Conservation (phyloP, 1,284 basidiomycete species). For the Puccinia triticina region DNA sequence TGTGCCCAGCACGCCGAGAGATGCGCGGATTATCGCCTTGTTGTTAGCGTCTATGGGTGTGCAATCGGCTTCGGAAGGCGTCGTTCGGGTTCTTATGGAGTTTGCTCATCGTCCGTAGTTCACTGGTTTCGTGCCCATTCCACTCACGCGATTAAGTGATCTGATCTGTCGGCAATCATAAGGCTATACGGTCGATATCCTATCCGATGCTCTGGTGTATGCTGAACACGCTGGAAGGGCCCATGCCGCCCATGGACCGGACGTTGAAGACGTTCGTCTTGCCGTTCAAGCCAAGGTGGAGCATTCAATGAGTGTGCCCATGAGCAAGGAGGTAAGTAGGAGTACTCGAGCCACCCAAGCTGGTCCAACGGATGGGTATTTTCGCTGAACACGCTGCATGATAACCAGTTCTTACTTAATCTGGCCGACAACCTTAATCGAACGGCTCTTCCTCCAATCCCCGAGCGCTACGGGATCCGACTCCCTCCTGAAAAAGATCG, state of each 20-base stretch:
- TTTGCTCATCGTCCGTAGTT: conserved; percentile 75
- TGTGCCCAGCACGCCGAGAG: conserved; percentile 67
- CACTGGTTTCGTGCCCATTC: conserved; percentile 19
- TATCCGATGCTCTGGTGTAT: conserved; percentile 86
- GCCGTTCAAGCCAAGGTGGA: conserved; percentile 91
- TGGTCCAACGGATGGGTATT: not conserved
- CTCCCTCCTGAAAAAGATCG: conserved; percentile 80
- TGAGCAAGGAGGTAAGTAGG: conserved; percentile 83
- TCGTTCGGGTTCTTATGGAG: conserved; percentile 91
- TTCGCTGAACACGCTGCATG: not conserved
- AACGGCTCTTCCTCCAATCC: conserved; percentile 82
- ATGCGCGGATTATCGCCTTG: conserved; percentile 87
- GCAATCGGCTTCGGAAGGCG: conserved; percentile 88
- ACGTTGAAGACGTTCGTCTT: conserved; percentile 85
- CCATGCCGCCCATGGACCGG: conserved; percentile 67
- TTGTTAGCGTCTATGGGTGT: conserved; percentile 92
- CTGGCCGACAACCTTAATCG: conserved; percentile 89
- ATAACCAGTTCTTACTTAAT: conserved; percentile 76
- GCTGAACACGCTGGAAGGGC: conserved; percentile 85
- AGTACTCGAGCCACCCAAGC: conserved; percentile 9
- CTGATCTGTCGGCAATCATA: conserved; percentile 35
- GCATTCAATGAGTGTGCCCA: conserved; percentile 88
- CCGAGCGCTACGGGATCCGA: conserved; percentile 92
- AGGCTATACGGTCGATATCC: conserved; percentile 84
- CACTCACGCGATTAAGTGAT: not conserved